Base-by-base conservation (phyloP, 2,329 filamentous ascomycete genomes). In the Fusarium incarnatum region DNA sequence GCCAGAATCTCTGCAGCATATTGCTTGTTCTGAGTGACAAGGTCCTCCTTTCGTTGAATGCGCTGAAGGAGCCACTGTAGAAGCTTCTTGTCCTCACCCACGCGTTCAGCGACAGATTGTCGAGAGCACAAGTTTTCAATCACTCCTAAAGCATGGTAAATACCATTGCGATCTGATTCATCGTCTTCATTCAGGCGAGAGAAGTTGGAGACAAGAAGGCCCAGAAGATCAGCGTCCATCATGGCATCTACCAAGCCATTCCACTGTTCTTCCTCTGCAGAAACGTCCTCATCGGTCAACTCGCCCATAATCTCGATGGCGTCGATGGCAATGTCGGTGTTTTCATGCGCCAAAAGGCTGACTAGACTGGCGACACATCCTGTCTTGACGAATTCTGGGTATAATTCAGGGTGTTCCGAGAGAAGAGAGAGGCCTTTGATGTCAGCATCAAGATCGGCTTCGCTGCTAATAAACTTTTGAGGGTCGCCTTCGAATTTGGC, bases 301-400 rank as follows among this genome's bases (percentile, higher is more conserved):
- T 99, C 96, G 59, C 89, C 91, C 53, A 99, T 88, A 48, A 98
- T 92, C 81, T 98, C 92, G 52, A 97, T 90, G 1, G 92, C 93
- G 68, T 92, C 93, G 74, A 98, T 97, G 13, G 96, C 94, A 70
- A 99, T 97, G 77, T 99, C 96, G 1, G 94, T 95, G 78, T 99
- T 99, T 75, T 99, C 96, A 78, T 99, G 96, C 18, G 95, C 91
- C 50, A 99, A 83, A 55, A 99, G 81, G 3, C 91, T 88, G 3
- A 97, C 93, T 53, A 99, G 81, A 57, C 91, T 94, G 7, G 82
- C 87, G 1, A 90, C 89, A 63, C 89, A 92, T 22, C 92, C 92
- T 54, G 94, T 84, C 71, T 89, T 90, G 32, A 91, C 90, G 75
- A 97, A 94, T 66, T 97, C 93, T 15, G 83, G 83, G 79, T 96